These are phyloP conservation scores for Mentha longifolia DNA, from an alignment of 257 asterid species.

Conservation along the genomic window DNA sequence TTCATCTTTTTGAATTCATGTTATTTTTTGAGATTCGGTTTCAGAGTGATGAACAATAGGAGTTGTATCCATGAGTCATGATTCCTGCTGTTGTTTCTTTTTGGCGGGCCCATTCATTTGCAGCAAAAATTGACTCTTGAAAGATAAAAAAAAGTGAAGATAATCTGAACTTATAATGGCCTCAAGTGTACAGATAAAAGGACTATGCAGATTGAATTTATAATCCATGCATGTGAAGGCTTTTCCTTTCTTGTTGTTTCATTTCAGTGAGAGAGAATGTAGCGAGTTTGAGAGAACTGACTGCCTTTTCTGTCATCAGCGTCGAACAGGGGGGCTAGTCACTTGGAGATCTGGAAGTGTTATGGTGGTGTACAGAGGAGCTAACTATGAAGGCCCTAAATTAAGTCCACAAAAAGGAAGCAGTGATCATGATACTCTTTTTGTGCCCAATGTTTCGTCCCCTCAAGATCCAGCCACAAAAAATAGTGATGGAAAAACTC, in stretches of 20 bases:
- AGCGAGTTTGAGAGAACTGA: constrained; percentile 34
- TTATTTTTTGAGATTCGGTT: neutral
- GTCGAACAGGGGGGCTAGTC: constrained; percentile 91
- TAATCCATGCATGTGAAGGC: neutral
- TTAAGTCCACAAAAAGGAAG: constrained; percentile 50
- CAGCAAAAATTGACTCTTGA: neutral
- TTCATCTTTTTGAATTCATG: neutral
- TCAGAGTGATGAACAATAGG: neutral
- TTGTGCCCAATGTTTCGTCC: constrained; percentile 77
- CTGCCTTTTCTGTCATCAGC: constrained; percentile 56
- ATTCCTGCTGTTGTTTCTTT: neutral
- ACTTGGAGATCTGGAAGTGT: constrained; percentile 99
- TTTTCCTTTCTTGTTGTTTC: constrained; percentile 14
- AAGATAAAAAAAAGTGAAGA: neutral
- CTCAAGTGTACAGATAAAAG: neutral
- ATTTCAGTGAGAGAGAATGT: constrained; percentile 29
- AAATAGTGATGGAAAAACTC: constrained; percentile 36
- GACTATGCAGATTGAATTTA: neutral
- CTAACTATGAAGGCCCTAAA: constrained; percentile 82
- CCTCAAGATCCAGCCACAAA: constrained; percentile 40
- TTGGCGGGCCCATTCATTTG: neutral
- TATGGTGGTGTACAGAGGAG: constrained; percentile 93
- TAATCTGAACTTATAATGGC: constrained; percentile 5
- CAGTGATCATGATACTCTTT: constrained; percentile 57
- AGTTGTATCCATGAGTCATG: neutral